phyloP scores from a whole-genome alignment of 805 yeast species.

The Kuraishia floccosa region DNA sequence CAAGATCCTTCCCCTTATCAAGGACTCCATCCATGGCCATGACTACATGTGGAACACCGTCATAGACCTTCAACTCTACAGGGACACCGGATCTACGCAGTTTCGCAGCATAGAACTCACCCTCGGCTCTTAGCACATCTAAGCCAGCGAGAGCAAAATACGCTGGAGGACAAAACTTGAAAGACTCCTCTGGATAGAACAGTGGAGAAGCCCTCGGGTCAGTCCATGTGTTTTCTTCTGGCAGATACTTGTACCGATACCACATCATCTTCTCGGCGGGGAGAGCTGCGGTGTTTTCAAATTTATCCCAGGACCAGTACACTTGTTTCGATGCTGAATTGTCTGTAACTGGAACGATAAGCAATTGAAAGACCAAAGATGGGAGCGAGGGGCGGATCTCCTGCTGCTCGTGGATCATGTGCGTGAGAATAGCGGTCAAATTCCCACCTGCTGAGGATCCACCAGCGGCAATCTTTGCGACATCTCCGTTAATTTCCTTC shows the following conservation, averaged over 20 bases:
- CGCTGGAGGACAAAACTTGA: slow-evolving; percentile 26
- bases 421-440: slow-evolving; percentile 21
- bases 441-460: slow-evolving; percentile 39
- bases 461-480: slow-evolving; percentile 23
- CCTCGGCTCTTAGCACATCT: slow-evolving; percentile 33
- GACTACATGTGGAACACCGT: slow-evolving; percentile 35
- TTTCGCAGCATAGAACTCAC: slow-evolving; percentile 27
- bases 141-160: slow-evolving; percentile 29
- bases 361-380: slow-evolving; percentile 23
- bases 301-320: slow-evolving; percentile 24
- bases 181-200: slow-evolving; percentile 25
- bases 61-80: slow-evolving; percentile 21
- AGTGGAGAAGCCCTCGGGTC: slow-evolving; percentile 26
- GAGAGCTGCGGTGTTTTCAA: slow-evolving; percentile 27
- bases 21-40: slow-evolving; percentile 34
- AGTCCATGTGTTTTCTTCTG: slow-evolving; percentile 21
- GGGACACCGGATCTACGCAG: slow-evolving; percentile 22
- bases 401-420: slow-evolving; percentile 20
- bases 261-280: slow-evolving; percentile 34
- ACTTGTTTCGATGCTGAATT: slow-evolving; percentile 25
- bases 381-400: slow-evolving; percentile 15
- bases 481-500: slow-evolving; percentile 14
- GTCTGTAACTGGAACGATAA: slow-evolving; percentile 33
- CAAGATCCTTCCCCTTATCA: slow-evolving; percentile 20
- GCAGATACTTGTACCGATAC: slow-evolving; percentile 29